Base-by-base conservation (phyloP, 2,329 filamentous ascomycete species). In the Ophiostoma sp. region DNA sequence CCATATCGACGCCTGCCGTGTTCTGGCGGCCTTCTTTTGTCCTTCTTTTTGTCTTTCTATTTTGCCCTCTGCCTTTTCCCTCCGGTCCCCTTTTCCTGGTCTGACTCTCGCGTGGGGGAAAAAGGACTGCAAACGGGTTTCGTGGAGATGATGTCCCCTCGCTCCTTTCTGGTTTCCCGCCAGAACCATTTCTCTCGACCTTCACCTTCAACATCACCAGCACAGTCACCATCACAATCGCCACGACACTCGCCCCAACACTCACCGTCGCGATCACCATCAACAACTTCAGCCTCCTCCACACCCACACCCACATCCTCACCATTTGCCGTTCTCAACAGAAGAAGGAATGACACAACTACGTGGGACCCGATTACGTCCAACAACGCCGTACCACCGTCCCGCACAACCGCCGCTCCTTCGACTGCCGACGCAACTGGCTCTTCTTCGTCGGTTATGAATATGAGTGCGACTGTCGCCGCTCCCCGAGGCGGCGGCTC, bases 81-180 rank as follows among this genome's bases (percentile, higher is more conserved):
- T n/a, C n/a, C n/a, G n/a, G n/a, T n/a, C n/a, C n/a, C 31, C 42
- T 33, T 19, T 28, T n/a, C 25, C 7, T 68, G 25, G 22, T 48
- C 42, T 68, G 39, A 17, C 22, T 31, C 22, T 61, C 69, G 50
- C 33, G 68, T 70, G 68, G 68, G 69, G 69, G 39, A 33, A 63
- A 61, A 11, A 50, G 36, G 55, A 33, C 42, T 68, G 55, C 50
- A 39, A 63, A 17, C 33, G 50, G 61, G 17, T 31, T 45, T 39
- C 48, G 55, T 50, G 42, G 64, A 64, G 39, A 82, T 83, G 80
- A 82, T 83, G 79, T 81, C 81, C 74, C 81, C 82, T 73, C 81
- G 81, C 71, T 82, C 82, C 61, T 82, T 81, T 78, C 79, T 84
- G 75, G 80, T 81, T 71, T 79, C 80, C 70, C 79, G 79, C 75